Evolutionary conservation across 2,329 filamentous ascomycete genomes (phyloP).

Genomic region (Neoscytalidium dimidiatum): DNA sequence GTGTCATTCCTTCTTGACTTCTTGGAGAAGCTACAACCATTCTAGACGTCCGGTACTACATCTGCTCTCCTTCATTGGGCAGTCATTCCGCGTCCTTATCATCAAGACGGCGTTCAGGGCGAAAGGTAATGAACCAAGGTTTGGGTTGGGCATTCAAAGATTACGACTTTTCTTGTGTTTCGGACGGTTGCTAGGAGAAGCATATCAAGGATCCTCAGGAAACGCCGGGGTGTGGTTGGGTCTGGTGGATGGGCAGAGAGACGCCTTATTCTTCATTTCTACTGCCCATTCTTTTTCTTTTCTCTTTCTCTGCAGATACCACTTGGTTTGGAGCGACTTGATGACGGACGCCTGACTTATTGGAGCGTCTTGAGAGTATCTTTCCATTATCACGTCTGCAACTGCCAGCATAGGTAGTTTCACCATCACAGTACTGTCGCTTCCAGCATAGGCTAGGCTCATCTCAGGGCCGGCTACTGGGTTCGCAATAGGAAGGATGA

Average conservation of each 20-base stretch:
- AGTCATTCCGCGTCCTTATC: not conserved
- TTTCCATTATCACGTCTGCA: not conserved
- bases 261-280: not conserved
- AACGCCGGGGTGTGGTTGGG: not conserved
- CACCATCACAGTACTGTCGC: conserved; percentile 3
- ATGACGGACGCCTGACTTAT: not conserved
- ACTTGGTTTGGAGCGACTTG: not conserved
- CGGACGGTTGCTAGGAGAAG: not conserved
- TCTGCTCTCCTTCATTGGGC: conserved; percentile 3
- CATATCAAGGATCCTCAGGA: not conserved
- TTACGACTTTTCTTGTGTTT: conserved; percentile 12
- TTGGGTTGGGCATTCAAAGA: conserved; percentile 9
- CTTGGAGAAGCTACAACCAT: conserved; percentile 4
- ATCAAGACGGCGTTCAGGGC: conserved; percentile 9
- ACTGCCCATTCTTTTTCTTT: not conserved
- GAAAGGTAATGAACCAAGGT: not conserved
- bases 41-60: conserved; percentile 10
- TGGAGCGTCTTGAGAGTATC: not conserved
- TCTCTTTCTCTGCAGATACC: conserved; percentile 10
- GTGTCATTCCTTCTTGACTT: conserved; percentile 5
- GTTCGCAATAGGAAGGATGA: not conserved
- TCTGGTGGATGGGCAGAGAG: conserved; percentile 1
- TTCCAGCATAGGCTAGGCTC: too few species aligned
- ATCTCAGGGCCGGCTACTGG: not conserved
- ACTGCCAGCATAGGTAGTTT: conserved; percentile 9